Base-by-base conservation (phyloP, 495 filamentous ascomycete genomes). In the Polyplosphaeria fusca region DNA sequence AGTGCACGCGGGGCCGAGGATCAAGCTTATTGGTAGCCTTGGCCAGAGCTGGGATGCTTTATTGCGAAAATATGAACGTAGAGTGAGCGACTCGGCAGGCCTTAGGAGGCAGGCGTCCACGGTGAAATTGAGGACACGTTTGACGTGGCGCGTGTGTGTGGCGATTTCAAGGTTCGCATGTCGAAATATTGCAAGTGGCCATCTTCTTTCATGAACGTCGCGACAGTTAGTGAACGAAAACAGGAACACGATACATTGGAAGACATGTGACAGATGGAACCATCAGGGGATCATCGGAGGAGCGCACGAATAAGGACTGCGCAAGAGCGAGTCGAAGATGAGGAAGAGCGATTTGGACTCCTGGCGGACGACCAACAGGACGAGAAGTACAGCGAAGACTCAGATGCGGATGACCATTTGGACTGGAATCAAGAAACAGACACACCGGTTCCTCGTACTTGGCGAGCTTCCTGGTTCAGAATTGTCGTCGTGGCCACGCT, bases 341-440 rank as follows among this genome's bases (percentile, higher is more conserved):
- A 58, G 11, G 55, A 51, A 19, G 55, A 58, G 39, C 47, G 40
- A 2, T 19, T 52, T 25, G 46, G 55, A 23, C 47, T 66, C 35
- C 38, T 61, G 20, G 13, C 5, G 43, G 47, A 43, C 22, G 26
- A 53, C 16, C 47, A 42, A 5, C 26, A 44, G 37, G 26, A 47
- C 14, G 28, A 41, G 23, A 44, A 48, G 27, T 4, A 20, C 47
- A 47, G 28, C 32, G 26, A 16, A 2, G 35, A 48, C 26, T 58
- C 55, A 20, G 47, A 48, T 12, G 37, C 38, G n/a, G 42, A 54
- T 43, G 49, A 54, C 35, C n/a, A n/a, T n/a, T 25, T 48, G 41
- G 48, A 60, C 13, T 54, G 49, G 41, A 43, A 52, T 4, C 13
- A 1, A 4, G 26, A 45, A 40, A 16, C 35, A 27, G 3, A 9